Evolutionary conservation across 345 rosid species (phyloP).

Genomic region (Eucalyptus sp.): DNA sequence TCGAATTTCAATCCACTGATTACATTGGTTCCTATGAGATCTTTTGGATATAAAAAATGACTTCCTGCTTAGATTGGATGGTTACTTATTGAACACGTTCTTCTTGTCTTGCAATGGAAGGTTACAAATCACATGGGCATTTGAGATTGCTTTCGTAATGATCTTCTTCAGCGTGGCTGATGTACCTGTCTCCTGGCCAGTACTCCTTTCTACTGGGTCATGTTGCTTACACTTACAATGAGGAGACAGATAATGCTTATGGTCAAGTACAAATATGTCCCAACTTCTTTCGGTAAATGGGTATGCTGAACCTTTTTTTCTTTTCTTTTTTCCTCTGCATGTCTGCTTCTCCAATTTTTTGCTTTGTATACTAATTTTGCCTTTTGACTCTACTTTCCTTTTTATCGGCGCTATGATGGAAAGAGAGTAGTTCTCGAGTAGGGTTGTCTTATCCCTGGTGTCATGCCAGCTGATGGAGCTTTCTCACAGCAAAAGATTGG

Average conservation of each 20-base stretch:
- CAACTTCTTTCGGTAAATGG: slow-evolving; percentile 83
- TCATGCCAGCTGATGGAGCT: background rate
- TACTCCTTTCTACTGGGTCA: slow-evolving; percentile 82
- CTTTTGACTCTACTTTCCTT: background rate
- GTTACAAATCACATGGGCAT: slow-evolving; percentile 70
- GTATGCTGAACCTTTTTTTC: slow-evolving; percentile 11
- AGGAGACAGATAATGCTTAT: slow-evolving; percentile 80
- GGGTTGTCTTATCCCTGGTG: background rate
- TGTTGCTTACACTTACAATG: slow-evolving; percentile 70
- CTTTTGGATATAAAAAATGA: too few species aligned
- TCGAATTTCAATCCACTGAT: too few species aligned
- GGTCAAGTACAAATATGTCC: slow-evolving; percentile 89
- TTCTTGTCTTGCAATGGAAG: background rate
- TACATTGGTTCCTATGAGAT: too few species aligned
- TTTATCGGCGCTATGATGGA: slow-evolving; percentile 43
- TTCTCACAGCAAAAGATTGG: background rate
- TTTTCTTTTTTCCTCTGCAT: background rate
- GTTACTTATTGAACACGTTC: background rate
- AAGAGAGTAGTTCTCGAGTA: slow-evolving; percentile 15
- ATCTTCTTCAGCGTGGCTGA: slow-evolving; percentile 70
- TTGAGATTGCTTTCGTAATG: slow-evolving; percentile 53
- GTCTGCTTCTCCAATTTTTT: background rate
- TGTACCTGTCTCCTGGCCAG: slow-evolving; percentile 96
- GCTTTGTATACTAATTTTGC: background rate
- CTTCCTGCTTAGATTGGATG: background rate